Base-by-base conservation (phyloP, 805 yeast species). In the Candida bentonensis region DNA sequence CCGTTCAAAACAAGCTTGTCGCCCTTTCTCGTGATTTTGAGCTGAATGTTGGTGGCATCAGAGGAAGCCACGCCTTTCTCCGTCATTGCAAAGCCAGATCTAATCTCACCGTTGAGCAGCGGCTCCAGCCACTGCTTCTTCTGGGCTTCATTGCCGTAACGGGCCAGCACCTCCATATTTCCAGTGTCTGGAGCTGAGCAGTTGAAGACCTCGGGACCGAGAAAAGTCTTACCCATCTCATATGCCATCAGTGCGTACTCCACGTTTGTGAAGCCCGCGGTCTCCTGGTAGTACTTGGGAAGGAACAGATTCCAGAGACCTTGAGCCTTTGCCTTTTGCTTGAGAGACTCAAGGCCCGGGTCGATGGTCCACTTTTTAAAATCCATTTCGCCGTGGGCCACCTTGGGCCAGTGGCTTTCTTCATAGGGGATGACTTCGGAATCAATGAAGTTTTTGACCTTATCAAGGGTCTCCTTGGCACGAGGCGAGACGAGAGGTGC, bases 201-300 rank as follows among this genome's bases (percentile, higher is more conserved):
- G 54, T 78, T 77, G 47, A 79, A 73, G 20, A 71, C 79, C 54
- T 74, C 80, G 2, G 81, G 75, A 1, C 76, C 82, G 44, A 68
- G 56, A 42, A 63, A 61, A 2, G 76, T 65, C 42, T 74, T 63
- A 13, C 83, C 84, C 54, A 77, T 63, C 54, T 74, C 73, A 54
- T 70, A 73, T 1, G 80, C 79, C 81, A 78, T 75, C 44, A 78
- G 57, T 0, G 79, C 83, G 53, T 78, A 78, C 53, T 78, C 83
- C 50, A 77, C 58, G 56, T 77, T 77, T 41, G 79, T 65, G 58
- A 55, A 76, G 3, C 79, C 79, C 2, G 80, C 74, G 23, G 79
- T 76, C 47, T 73, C 69, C 15, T 54, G 50, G 67, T 74, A 54
- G 54, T 68, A 56, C 39, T 66, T 64, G 27, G 74, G 69, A 50